Evolutionary conservation across 2,329 filamentous ascomycete species (phyloP).

Genomic region (Lachnellula occidentalis): DNA sequence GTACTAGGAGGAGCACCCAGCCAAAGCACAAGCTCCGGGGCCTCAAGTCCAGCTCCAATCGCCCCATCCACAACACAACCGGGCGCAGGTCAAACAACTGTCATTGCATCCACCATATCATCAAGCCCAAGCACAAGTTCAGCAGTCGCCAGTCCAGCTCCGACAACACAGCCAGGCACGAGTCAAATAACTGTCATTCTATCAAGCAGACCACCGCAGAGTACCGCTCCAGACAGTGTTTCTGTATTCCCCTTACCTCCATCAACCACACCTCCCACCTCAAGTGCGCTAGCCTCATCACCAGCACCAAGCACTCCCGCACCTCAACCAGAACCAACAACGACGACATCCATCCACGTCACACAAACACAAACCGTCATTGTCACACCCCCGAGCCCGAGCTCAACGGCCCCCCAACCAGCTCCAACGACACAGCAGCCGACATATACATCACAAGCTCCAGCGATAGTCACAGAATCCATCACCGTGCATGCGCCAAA

Average conservation of each 20-base stretch:
- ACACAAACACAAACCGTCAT: neutral
- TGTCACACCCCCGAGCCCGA: neutral
- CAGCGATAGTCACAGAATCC: neutral
- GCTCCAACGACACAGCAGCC: neutral
- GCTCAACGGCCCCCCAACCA: too few relatives aligned
- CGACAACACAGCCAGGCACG: neutral
- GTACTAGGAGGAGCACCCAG: conserved; percentile 35
- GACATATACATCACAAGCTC: neutral
- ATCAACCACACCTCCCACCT: too few relatives aligned
- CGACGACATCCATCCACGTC: neutral
- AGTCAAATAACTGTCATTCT: too few relatives aligned
- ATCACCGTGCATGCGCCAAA: neutral
- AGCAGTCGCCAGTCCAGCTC: neutral
- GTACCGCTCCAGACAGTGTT: too few relatives aligned
- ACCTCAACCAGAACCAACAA: neutral
- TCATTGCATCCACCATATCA: neutral
- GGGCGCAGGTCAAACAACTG: neutral
- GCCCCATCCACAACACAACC: neutral
- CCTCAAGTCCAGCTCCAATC: neutral
- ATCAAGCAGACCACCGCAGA: too few relatives aligned
- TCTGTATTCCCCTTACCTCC: too few relatives aligned
- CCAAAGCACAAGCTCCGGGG: neutral
- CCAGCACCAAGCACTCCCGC: too few relatives aligned
- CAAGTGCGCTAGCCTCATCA: too few relatives aligned
- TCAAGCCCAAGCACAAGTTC: neutral